Evolutionary conservation across 352 stramenopile species (phyloP).

Genomic region (Aphanomyces astaci): DNA sequence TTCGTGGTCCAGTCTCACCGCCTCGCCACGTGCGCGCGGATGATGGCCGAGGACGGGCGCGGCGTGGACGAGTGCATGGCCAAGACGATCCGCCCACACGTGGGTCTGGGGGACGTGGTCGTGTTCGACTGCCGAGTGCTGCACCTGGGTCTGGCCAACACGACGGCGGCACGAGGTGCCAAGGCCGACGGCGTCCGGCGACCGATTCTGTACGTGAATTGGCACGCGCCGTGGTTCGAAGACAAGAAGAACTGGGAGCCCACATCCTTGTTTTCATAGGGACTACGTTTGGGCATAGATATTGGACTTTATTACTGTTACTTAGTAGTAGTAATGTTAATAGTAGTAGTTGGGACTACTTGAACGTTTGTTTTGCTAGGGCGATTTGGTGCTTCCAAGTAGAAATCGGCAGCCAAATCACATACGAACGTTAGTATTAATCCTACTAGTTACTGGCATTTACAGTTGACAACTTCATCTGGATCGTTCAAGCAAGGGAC

Average conservation of each 20-base stretch:
- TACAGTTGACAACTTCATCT: no score
- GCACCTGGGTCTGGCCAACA: conserved; percentile 14
- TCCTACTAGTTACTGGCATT: no score
- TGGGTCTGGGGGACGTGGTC: background rate
- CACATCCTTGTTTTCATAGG: conserved; percentile 3
- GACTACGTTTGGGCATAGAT: no score
- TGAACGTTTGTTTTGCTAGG: no score
- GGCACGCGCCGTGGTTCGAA: conserved; percentile 18
- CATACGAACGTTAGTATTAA: no score
- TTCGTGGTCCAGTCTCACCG: conserved; percentile 18
- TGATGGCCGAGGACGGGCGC: conserved; percentile 1
- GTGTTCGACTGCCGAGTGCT: conserved; percentile 17
- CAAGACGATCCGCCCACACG: conserved; percentile 18
- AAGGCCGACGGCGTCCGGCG: conserved; percentile 2
- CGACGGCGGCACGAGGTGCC: background rate
- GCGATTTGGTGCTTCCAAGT: no score
- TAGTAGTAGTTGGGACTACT: conserved; percentile 27
- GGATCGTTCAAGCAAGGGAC: no score
- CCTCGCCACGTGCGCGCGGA: conserved; percentile 11
- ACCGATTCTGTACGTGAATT: conserved; percentile 21
- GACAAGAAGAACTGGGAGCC: conserved; percentile 24
- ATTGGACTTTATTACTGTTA: no score
- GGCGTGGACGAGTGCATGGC: background rate
- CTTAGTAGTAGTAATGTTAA: background rate
- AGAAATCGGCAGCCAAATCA: no score